Conservation (phyloP, 257 asterid genomes). For the Avicennia marina region DNA sequence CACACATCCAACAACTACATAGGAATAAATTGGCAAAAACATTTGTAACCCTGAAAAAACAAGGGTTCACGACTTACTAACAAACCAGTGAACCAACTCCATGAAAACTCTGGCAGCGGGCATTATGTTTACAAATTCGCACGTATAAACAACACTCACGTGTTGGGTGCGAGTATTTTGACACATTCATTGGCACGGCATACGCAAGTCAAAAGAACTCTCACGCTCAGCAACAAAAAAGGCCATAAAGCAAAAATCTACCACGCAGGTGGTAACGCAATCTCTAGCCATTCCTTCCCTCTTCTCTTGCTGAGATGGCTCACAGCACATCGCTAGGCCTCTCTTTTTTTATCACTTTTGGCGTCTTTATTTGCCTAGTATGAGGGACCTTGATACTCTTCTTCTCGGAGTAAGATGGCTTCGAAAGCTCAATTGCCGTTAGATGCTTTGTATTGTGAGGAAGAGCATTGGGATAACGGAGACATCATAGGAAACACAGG, state of each 20-base stretch:
- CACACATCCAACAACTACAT: no score
- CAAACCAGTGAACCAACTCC: no score
- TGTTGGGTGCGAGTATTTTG: no score
- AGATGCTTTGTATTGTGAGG: slow-evolving; percentile 46
- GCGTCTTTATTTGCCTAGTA: slow-evolving; percentile 29
- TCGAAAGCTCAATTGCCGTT: slow-evolving; percentile 23
- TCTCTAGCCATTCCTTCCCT: slow-evolving; percentile 12
- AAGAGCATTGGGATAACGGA: slow-evolving; percentile 27
- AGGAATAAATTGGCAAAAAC: no score
- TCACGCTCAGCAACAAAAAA: slow-evolving; percentile 10
- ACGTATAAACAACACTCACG: no score
- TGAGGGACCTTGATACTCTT: slow-evolving; percentile 19
- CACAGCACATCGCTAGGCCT: slow-evolving; percentile 20
- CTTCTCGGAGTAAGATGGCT: slow-evolving; percentile 41
- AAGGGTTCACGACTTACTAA: no score
- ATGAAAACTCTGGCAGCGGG: no score
- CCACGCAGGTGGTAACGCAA: slow-evolving; percentile 27
- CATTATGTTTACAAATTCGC: no score
- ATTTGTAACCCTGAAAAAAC: no score
- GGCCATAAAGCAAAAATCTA: slow-evolving; percentile 10
- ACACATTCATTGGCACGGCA: background rate
- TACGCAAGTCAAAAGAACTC: background rate
- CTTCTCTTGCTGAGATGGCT: slow-evolving; percentile 27
- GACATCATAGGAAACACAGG: slow-evolving; percentile 10
- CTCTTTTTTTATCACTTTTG: slow-evolving; percentile 17